Evolutionary conservation across 108 stramenopile species (phyloP), one percentile per base, ranked within the genome.

Genomic region (Cyclostephanos invisitatus): DNA sequence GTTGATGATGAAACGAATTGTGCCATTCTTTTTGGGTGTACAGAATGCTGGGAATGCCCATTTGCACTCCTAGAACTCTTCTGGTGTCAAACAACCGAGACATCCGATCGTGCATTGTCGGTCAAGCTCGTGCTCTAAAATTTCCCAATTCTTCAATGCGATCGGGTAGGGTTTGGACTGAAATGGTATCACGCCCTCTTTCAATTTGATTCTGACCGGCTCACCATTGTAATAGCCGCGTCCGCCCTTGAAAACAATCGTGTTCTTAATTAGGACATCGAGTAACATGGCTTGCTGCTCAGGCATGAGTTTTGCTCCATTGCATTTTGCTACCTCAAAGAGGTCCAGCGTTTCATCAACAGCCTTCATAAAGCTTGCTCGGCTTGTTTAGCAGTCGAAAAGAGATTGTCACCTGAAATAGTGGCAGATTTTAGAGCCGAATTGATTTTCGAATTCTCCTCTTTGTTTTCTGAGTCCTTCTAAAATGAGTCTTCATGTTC

Each of bases 91-190:
- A 24, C 48, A 28, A 18, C 70, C 7, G 17, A 72, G 28, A 0
- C 61, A 28, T 0, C 61, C 49, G 5, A 62, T 36, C 0, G 21
- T 9, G 36, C 50, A 72, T 18, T 62, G 70, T 1, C 50, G 47
- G 7, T 32, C 32, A 9, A 72, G 32, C 48, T 72, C 70, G 11
- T 61, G 22, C 38, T 69, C 57, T 36, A 59, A 11, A 5, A 29
- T 28, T 44, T 69, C 57, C 11, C 58, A 0, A 14, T 62, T 62
- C 20, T 62, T 62, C 1, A 51, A n/a, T 35, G 60, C 50, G 22
- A 62, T 53, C 37, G 70, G 70, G 36, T 62, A 72, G 0, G 70
- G 70, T n/a, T 46, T 62, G 0, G 61, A 28, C 17, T 48, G 51
- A 22, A 24, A 24, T 8, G 70, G 70, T 27, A 35, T 62, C 10